Percentiles rank a stretch among this genome's conserved stretches.
These are phyloP conservation scores for Pseudogymnoascus sp. DNA, from an alignment of 2,329 filamentous ascomycete species.

Conservation along the genomic window DNA sequence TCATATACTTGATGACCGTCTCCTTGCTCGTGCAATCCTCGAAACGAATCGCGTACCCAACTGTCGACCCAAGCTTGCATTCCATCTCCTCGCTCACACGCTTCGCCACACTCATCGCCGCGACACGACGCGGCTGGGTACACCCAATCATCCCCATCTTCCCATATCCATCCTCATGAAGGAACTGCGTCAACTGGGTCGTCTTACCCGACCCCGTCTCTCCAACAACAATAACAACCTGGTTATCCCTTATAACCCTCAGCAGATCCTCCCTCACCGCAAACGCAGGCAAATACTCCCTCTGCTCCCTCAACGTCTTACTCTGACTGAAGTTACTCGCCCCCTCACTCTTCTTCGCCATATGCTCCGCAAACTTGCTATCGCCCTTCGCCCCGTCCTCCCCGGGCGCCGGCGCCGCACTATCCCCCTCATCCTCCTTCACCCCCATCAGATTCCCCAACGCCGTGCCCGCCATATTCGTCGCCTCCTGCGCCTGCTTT, in stretches of 20 bases:
- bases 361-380: slow-evolving; percentile 81
- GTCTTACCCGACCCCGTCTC: slow-evolving; percentile 98
- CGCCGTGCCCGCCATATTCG: slow-evolving; percentile 83
- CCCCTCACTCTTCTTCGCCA: slow-evolving; percentile 72
- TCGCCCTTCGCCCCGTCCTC: slow-evolving; percentile 58
- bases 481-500: slow-evolving; percentile 90
- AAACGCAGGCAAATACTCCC: slow-evolving; percentile 90
- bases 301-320: slow-evolving; percentile 83
- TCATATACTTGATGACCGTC: slow-evolving; percentile 98
- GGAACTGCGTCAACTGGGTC: slow-evolving; percentile 91
- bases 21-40: slow-evolving; percentile 96
- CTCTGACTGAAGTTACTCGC: slow-evolving; percentile 89
- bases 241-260: slow-evolving; percentile 89
- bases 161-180: slow-evolving; percentile 91
- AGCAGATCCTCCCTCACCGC: slow-evolving; percentile 90
- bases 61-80: slow-evolving; percentile 74
- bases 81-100: slow-evolving; percentile 99
- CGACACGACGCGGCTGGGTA: slow-evolving; percentile 91
- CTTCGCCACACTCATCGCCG: slow-evolving; percentile 98
- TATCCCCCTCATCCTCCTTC: slow-evolving; percentile 88
- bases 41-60: slow-evolving; percentile 96
- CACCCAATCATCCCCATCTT: slow-evolving; percentile 87
- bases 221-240: slow-evolving; percentile 92
- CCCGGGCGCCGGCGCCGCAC: slow-evolving; percentile 67
- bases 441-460: slow-evolving; percentile 93